Evolutionary conservation across 2,329 filamentous ascomycete species (phyloP).

Genomic region (Ophiostoma tasmaniense): DNA sequence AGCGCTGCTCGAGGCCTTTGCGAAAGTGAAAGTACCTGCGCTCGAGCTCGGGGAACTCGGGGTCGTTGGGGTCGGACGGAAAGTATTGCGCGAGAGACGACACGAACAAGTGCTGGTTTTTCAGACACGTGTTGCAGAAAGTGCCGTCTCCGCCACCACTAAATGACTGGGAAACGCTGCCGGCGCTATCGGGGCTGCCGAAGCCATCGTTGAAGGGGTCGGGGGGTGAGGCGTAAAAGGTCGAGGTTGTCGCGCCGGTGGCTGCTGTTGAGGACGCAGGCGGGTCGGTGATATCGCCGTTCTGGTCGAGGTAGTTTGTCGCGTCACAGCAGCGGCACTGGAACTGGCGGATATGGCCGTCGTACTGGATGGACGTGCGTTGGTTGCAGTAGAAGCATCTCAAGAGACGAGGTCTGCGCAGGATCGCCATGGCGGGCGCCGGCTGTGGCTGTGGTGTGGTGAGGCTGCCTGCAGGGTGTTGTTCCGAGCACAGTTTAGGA

Average conservation of each 20-base stretch:
- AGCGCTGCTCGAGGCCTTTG: slow-evolving; percentile 65
- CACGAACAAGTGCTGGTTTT: slow-evolving; percentile 79
- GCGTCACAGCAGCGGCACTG: slow-evolving; percentile 73
- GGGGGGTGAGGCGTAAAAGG: slow-evolving; percentile 35
- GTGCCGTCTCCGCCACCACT: slow-evolving; percentile 24
- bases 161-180: not conserved
- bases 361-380: slow-evolving; percentile 52
- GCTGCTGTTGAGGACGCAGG: slow-evolving; percentile 55
- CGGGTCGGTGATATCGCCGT: slow-evolving; percentile 84
- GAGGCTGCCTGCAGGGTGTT: not conserved
- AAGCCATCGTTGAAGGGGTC: slow-evolving; percentile 26
- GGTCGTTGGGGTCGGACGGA: slow-evolving; percentile 53
- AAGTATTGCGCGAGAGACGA: slow-evolving; percentile 73
- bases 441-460: slow-evolving; percentile 2
- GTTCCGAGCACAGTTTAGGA: not conserved
- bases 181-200: slow-evolving; percentile 22
- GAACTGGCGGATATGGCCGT: slow-evolving; percentile 55
- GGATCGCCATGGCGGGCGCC: slow-evolving; percentile 33
- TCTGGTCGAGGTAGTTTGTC: slow-evolving; percentile 82
- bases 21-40: slow-evolving; percentile 62
- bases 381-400: slow-evolving; percentile 79
- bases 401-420: slow-evolving; percentile 39
- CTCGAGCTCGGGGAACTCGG: slow-evolving; percentile 48
- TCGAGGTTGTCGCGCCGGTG: slow-evolving; percentile 31
- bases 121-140: slow-evolving; percentile 71